Evolutionary conservation across 495 filamentous ascomycete species (phyloP).

Genomic region (Penicillium robsamsonii): DNA sequence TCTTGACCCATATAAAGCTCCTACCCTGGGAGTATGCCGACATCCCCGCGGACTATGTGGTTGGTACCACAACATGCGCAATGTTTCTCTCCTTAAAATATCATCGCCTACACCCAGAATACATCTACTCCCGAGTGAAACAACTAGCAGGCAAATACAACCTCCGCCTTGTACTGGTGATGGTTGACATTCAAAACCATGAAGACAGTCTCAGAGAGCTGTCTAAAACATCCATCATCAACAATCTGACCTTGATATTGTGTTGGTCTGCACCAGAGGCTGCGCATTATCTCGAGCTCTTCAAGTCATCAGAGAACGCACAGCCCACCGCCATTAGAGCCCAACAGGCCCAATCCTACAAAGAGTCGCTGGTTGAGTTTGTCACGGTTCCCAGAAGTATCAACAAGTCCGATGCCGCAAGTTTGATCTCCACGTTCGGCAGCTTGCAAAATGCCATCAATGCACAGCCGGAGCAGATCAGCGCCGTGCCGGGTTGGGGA

Average conservation of each 20-base stretch:
- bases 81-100: slow-evolving; percentile 96
- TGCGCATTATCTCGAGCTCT: slow-evolving; percentile 87
- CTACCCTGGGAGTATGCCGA: slow-evolving; percentile 97
- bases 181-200: slow-evolving; percentile 91
- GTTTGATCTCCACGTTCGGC: slow-evolving; percentile 83
- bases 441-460: slow-evolving; percentile 83
- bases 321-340: slow-evolving; percentile 77
- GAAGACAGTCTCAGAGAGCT: slow-evolving; percentile 78
- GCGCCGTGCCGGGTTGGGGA: slow-evolving; percentile 83
- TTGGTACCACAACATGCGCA: slow-evolving; percentile 84
- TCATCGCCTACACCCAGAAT: slow-evolving; percentile 94
- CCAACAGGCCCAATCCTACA: slow-evolving; percentile 76
- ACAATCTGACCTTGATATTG: slow-evolving; percentile 85
- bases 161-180: slow-evolving; percentile 77
- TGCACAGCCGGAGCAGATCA: slow-evolving; percentile 79
- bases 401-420: slow-evolving; percentile 91
- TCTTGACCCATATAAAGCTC: slow-evolving; percentile 74
- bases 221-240: slow-evolving; percentile 84
- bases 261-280: slow-evolving; percentile 94
- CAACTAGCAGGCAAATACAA: slow-evolving; percentile 76
- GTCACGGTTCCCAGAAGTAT: slow-evolving; percentile 84
- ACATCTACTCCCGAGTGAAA: slow-evolving; percentile 90
- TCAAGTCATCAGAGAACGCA: slow-evolving; percentile 88
- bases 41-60: slow-evolving; percentile 87
- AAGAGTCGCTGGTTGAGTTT: slow-evolving; percentile 90